Percentiles rank a stretch among this genome's conserved stretches.
phyloP scores from a whole-genome alignment of 306 rosid genomes.

The Lupinus albus region DNA sequence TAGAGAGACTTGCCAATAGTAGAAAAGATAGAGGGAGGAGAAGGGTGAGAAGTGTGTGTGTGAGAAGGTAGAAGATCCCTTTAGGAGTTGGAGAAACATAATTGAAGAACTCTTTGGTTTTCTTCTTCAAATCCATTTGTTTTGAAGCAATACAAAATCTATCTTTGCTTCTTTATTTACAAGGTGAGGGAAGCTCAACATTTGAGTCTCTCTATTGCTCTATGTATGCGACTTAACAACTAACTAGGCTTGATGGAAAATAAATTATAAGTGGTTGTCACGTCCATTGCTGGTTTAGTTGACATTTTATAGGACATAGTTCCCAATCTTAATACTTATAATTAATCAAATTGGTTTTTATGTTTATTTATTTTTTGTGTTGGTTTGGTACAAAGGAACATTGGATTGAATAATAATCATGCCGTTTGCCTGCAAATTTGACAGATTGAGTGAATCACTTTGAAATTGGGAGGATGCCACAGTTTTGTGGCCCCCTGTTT shows the following conservation, averaged over 20 bases:
- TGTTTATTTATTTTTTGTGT: constrained; percentile 12
- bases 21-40: constrained; percentile 82
- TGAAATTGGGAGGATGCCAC: constrained; percentile 32
- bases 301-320: constrained; percentile 49
- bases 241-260: neutral
- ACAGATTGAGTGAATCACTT: constrained; percentile 32
- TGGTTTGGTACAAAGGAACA: constrained; percentile 37
- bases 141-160: constrained; percentile 6
- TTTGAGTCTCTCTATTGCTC: constrained; percentile 29
- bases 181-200: constrained; percentile 38
- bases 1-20: constrained; percentile 63
- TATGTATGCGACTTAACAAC: constrained; percentile 40
- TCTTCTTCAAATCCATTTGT: constrained; percentile 49
- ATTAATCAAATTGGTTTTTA: neutral
- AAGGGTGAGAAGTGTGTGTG: constrained; percentile 65
- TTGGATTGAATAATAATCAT: constrained; percentile 30
- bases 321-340: neutral
- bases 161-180: constrained; percentile 32
- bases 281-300: constrained; percentile 55
- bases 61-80: constrained; percentile 57
- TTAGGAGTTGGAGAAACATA: constrained; percentile 23
- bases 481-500: no score
- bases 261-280: constrained; percentile 56
- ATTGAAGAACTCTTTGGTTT: constrained; percentile 42
- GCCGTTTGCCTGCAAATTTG: constrained; percentile 35